Evolutionary conservation across 768 basidiomycete genomes (phyloP).

Genomic region (Trametes villosa): DNA sequence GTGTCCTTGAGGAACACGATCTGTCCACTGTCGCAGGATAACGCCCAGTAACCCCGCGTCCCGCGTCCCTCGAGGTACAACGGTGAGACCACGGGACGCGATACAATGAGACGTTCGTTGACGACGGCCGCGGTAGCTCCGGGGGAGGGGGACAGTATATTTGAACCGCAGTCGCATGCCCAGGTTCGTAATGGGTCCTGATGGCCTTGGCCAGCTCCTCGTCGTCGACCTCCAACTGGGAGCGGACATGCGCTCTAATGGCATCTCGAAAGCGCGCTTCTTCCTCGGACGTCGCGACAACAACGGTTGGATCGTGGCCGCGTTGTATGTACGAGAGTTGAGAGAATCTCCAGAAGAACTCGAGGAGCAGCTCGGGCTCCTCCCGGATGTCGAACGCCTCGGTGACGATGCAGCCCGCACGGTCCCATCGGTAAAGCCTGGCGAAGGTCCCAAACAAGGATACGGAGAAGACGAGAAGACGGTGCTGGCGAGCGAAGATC

Average conservation of each 20-base stretch:
- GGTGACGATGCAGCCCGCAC: conserved; percentile 37
- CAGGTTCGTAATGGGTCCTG: conserved; percentile 10
- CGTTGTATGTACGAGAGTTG: conserved; percentile 19
- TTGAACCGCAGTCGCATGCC: background rate
- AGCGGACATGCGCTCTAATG: background rate
- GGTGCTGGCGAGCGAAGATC: conserved; percentile 33
- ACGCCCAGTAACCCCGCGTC: conserved; percentile 20
- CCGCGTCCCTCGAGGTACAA: background rate
- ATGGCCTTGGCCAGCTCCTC: background rate
- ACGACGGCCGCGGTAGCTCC: background rate
- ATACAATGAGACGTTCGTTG: conserved; percentile 2
- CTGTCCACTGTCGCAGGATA: background rate
- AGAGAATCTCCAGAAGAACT: conserved; percentile 38
- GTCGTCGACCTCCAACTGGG: background rate
- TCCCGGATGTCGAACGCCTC: conserved; percentile 31
- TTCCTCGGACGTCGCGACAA: background rate
- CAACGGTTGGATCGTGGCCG: conserved; percentile 28
- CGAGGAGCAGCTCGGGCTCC: conserved; percentile 27
- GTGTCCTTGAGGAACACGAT: conserved; percentile 19
- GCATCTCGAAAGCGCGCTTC: background rate
- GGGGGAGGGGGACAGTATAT: background rate
- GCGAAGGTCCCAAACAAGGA: conserved; percentile 31
- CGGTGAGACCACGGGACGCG: conserved; percentile 5
- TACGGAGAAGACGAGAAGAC: conserved; percentile 35
- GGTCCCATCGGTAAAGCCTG: conserved; percentile 39